These are phyloP conservation scores for Cladobotryum protrusum DNA, from an alignment of 2,329 filamentous ascomycete genomes.

Conservation along the genomic window DNA sequence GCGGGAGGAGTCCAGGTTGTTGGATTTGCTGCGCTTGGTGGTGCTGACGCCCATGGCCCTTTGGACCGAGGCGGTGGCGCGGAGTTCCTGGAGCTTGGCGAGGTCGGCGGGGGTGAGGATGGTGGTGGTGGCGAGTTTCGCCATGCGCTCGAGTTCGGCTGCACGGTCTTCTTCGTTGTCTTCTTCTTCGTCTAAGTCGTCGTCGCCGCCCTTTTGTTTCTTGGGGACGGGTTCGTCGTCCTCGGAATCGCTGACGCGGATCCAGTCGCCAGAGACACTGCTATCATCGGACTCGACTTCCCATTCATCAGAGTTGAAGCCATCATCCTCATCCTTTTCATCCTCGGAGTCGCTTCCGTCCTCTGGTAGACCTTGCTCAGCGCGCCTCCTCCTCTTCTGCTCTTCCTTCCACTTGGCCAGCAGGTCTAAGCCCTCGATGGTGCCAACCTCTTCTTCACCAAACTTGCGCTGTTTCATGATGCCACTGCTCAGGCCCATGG, in stretches of 20 bases:
- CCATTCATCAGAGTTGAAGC: conserved; percentile 51
- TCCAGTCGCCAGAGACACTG: conserved; percentile 80
- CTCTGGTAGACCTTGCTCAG: conserved; percentile 62
- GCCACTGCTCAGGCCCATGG: conserved; percentile 72
- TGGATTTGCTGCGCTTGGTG: conserved; percentile 39
- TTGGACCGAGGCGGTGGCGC: conserved; percentile 64
- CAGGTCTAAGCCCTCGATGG: conserved; percentile 87
- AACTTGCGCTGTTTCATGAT: conserved; percentile 72
- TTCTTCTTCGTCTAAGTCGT: conserved; percentile 19
- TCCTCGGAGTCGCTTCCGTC: conserved; percentile 55
- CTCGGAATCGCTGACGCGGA: conserved; percentile 79
- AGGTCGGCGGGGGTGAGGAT: conserved; percentile 95
- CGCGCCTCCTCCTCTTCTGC: conserved; percentile 66
- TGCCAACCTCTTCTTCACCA: conserved; percentile 72
- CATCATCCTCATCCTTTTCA: conserved; percentile 54
- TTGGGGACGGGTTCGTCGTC: conserved; percentile 62
- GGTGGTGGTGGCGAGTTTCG: conserved; percentile 81
- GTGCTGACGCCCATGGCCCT: conserved; percentile 46
- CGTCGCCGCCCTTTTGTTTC: conserved; percentile 31
- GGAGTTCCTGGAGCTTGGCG: conserved; percentile 87
- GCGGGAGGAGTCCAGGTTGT: conserved; percentile 41
- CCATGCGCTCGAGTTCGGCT: conserved; percentile 46
- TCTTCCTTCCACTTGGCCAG: conserved; percentile 92
- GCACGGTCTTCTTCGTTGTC: conserved; percentile 37
- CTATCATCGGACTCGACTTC: conserved; percentile 55